Evolutionary conservation across 1,139 yeast species (phyloP), one percentile per base, ranked within the genome.

Genomic region (Candida frijolesensis): DNA sequence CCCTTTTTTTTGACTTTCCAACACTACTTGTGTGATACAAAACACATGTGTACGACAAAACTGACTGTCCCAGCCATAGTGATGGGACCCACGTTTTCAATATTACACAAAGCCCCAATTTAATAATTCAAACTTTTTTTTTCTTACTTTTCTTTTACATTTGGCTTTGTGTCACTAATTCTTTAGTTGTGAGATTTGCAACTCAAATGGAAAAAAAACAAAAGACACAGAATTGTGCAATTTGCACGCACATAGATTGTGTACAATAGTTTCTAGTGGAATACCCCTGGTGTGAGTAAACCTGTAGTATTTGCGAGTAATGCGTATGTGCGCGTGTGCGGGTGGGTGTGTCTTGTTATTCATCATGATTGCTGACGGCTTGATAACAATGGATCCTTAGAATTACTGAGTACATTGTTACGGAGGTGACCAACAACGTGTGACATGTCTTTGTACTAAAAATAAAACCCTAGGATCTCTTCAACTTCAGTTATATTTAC

Each of bases 21-120:
- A 12, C 1, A 9, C 29, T 25, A 25, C 29, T 25, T 25, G 29
- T 25, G 29, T 25, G 29, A 3, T 25, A 25, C 29, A 25, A 25
- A 25, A 25, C 10, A 25, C 10, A 25, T 25, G 10, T 4, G 11
- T 12, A 16, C 12, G 18, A 38, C 14, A 18, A 38, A 10, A 38
- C 12, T 7, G 27, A 7, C 27, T 14, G 6, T 14, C 16, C 12
- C 10, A 3, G 5, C 16, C 18, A 22, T 8, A 38, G 44, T 16
- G 39, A 40, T 25, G 45, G 16, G 39, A 30, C 45, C 45, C 45
- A 42, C 45, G 45, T 42, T 42, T 42, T 42, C 39, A 10, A 42
- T 42, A 33, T 42, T 32, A 42, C 45, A 42, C 45, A 42, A 42
- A 42, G 12, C 14, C 39, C 8, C 22, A 22, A 22, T n/a, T 3